Percentiles rank a stretch among this genome's conserved stretches.
These are phyloP conservation scores for Prunus persica DNA, from an alignment of 306 rosid genomes.

Conservation along the genomic window Prunus_persica_NCBIv2 NC_034009.1:32095001-32095500, in stretches of 20 bases:
- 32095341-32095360: constrained; percentile 46
- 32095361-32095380: constrained; percentile 49
- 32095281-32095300: constrained; percentile 46
- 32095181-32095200: no score
- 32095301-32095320: constrained; percentile 54
- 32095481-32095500: neutral
- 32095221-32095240: neutral
- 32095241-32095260: constrained; percentile 14
- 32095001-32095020: neutral
- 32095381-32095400: constrained; percentile 60
- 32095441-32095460: no score
- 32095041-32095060: neutral
- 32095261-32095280: constrained; percentile 52
- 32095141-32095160: neutral
- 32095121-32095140: constrained; percentile 51
- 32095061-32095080: constrained; percentile 32
- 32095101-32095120: constrained; percentile 37
- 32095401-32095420: constrained; percentile 55
- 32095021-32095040: neutral
- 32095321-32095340: constrained; percentile 34
- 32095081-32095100: constrained; percentile 36
- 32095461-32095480: neutral
- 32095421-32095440: neutral
- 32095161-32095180: neutral
- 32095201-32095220: no score